These are phyloP conservation scores for Coniochaeta sp. DNA, from an alignment of 2,329 filamentous ascomycete species.

Conservation along the genomic window DNA sequence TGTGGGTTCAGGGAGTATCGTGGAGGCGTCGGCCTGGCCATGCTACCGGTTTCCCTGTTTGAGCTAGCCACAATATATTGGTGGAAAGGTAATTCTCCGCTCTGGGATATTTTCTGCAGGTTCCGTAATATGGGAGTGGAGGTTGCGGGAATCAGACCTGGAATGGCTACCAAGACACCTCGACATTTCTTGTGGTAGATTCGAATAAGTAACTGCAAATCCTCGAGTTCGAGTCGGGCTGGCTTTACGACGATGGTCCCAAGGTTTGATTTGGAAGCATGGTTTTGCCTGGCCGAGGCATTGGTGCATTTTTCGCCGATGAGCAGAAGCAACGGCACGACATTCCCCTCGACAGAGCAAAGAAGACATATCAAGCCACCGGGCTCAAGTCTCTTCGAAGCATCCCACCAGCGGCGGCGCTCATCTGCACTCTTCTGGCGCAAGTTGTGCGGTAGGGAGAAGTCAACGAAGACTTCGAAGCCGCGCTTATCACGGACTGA, in stretches of 20 bases:
- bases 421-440: neutral
- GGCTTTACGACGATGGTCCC: constrained; percentile 3
- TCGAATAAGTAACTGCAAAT: neutral
- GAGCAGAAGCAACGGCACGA: constrained; percentile 9
- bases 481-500: constrained; percentile 1
- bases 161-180: constrained; percentile 7
- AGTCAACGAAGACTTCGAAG: constrained; percentile 9
- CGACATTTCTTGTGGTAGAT: constrained; percentile 4
- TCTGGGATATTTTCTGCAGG: constrained; percentile 8
- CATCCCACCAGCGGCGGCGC: constrained; percentile 13
- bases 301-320: constrained; percentile 7
- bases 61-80: too few species aligned
- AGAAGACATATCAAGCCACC: constrained; percentile 13
- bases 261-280: neutral
- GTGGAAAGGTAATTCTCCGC: neutral
- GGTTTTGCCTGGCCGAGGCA: neutral
- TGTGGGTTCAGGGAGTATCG: neutral
- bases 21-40: neutral
- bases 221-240: neutral
- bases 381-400: constrained; percentile 11
- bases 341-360: constrained; percentile 4
- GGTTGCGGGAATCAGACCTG: constrained; percentile 8
- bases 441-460: constrained; percentile 9
- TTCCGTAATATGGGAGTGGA: constrained; percentile 9
- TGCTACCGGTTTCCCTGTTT: too few species aligned